phyloP scores from a whole-genome alignment of 2,329 filamentous ascomycete species.

The Talaromyces sp. region DNA sequence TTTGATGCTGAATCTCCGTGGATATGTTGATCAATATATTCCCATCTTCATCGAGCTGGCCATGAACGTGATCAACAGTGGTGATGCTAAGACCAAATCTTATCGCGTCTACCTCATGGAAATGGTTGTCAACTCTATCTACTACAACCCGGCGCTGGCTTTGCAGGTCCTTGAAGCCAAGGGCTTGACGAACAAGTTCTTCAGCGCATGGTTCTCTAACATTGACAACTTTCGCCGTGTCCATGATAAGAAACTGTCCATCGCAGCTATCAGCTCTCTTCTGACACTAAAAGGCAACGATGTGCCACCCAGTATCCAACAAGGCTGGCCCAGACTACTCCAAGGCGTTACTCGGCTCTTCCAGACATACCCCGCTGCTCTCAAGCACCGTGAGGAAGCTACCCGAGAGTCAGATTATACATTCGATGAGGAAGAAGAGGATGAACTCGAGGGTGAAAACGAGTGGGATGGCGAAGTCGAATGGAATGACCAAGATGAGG shows the following conservation, averaged over 20 bases:
- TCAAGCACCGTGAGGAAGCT: conserved; percentile 90
- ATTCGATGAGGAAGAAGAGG: conserved; percentile 66
- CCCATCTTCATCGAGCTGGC: conserved; percentile 84
- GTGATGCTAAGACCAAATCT: conserved; percentile 82
- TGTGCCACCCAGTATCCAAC: conserved; percentile 86
- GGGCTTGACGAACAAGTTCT: conserved; percentile 97
- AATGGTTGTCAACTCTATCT: conserved; percentile 96
- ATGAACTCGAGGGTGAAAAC: conserved; percentile 71
- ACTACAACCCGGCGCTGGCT: conserved; percentile 87
- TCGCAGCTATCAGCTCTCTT: conserved; percentile 84
- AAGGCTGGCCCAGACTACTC: conserved; percentile 89
- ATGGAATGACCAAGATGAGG: conserved; percentile 60
- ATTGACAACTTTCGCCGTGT: conserved; percentile 91
- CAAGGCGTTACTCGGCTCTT: conserved; percentile 87
- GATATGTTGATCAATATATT: conserved; percentile 81
- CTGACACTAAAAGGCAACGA: conserved; percentile 74
- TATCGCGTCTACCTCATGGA: conserved; percentile 97
- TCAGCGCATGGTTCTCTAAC: conserved; percentile 95
- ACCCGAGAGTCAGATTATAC: conserved; percentile 81
- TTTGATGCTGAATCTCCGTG: conserved; percentile 91
- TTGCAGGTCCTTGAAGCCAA: conserved; percentile 85
- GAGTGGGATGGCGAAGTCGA: conserved; percentile 75
- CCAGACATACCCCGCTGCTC: conserved; percentile 78
- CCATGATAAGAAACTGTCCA: conserved; percentile 98
- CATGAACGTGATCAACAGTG: conserved; percentile 70